Conservation (phyloP, 805 yeast species). For the Kluyveromyces lactis region DNA sequence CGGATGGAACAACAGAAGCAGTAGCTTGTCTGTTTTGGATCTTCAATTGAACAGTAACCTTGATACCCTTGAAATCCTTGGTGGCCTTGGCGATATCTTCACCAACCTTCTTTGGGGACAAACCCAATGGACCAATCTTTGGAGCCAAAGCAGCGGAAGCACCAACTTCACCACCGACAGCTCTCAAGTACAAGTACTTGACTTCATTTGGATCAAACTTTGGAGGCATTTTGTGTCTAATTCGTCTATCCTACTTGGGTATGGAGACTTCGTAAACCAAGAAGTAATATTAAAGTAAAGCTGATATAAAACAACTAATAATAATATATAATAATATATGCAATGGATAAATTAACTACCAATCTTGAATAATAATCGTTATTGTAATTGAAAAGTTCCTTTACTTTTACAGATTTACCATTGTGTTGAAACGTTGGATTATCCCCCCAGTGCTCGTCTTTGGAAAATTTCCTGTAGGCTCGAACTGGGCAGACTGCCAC, state of each 20-base stretch:
- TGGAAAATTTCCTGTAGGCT: too few relatives aligned
- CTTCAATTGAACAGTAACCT: conserved; percentile 96
- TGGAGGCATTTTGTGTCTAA: conserved; percentile 70
- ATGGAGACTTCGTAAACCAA: conserved; percentile 3
- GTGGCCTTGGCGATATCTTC: conserved; percentile 99
- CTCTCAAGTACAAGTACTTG: conserved; percentile 97
- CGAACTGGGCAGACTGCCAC: too few relatives aligned
- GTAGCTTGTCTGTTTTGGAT: conserved; percentile 99
- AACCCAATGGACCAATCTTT: conserved; percentile 99
- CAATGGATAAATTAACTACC: too few relatives aligned
- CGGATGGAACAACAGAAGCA: conserved; percentile 98
- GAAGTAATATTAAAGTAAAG: background rate
- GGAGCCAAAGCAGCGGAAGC: conserved; percentile 99
- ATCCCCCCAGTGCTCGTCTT: too few relatives aligned
- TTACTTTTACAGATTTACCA: too few relatives aligned
- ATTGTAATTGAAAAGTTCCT: too few relatives aligned
- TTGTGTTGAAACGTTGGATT: too few relatives aligned
- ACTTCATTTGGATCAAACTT: conserved; percentile 98
- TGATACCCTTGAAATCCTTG: conserved; percentile 97
- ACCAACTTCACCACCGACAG: conserved; percentile 99
- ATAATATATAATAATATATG: background rate
- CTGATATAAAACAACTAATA: background rate
- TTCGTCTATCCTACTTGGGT: conserved; percentile 11
- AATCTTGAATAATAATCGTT: too few relatives aligned
- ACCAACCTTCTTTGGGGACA: conserved; percentile 99